phyloP scores from a whole-genome alignment of 2,329 filamentous ascomycete species.

The Pseudogymnoascus destructans region DNA sequence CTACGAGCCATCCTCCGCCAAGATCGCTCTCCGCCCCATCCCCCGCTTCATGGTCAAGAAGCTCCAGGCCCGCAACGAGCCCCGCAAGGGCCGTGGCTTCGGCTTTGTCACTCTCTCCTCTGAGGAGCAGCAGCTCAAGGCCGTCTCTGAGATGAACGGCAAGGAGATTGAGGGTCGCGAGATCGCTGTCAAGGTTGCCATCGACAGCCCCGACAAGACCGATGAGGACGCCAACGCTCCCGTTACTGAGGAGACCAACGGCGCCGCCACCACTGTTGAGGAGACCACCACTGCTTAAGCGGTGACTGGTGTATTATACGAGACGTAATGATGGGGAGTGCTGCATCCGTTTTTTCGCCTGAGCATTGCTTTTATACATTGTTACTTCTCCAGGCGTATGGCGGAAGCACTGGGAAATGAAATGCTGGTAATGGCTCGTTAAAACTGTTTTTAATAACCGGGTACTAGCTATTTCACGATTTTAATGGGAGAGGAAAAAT shows the following conservation, averaged over 20 bases:
- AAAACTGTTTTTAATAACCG: background rate
- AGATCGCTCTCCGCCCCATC: conserved; percentile 96
- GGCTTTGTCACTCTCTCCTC: conserved; percentile 93
- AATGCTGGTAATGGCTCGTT: conserved; percentile 9
- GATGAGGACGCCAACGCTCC: conserved; percentile 65
- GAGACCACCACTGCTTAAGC: conserved; percentile 10
- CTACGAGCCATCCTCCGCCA: conserved; percentile 87
- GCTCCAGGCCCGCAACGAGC: conserved; percentile 92
- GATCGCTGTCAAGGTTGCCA: conserved; percentile 99
- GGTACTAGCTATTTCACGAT: background rate
- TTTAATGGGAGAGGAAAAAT: background rate
- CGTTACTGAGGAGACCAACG: conserved; percentile 31
- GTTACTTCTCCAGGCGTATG: conserved; percentile 2
- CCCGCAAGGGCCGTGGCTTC: conserved; percentile 97
- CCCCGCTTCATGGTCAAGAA: conserved; percentile 99
- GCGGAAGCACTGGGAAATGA: conserved; percentile 6
- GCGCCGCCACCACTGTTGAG: conserved; percentile 17
- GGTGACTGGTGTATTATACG: conserved; percentile 1
- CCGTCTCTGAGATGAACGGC: conserved; percentile 95
- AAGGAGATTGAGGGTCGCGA: conserved; percentile 98
- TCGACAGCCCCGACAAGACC: conserved; percentile 96
- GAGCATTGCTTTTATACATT: conserved; percentile 7
- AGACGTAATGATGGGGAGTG: background rate
- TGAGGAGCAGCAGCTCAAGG: conserved; percentile 95
- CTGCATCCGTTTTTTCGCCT: background rate